phyloP scores from a whole-genome alignment of 169 alveolate species.

The Cryptosporidium ubiquitum region DNA sequence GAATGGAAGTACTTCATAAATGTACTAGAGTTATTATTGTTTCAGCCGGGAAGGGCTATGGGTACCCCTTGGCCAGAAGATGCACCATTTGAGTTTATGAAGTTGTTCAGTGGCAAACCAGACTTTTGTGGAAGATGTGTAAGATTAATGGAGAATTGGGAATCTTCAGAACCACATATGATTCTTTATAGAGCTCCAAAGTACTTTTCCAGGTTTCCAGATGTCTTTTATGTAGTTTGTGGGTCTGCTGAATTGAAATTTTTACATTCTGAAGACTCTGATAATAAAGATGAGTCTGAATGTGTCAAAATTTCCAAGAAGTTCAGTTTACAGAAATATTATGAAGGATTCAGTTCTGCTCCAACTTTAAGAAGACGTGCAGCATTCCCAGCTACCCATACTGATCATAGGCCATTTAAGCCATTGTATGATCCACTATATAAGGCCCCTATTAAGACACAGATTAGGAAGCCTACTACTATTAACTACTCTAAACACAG shows the following conservation, averaged over 20 bases:
- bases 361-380: conserved; percentile 72
- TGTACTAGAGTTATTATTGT: conserved; percentile 29
- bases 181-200: conserved; percentile 50
- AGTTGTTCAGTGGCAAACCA: neutral
- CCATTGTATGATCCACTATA: conserved; percentile 23
- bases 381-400: conserved; percentile 73
- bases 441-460: neutral
- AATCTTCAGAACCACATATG: conserved; percentile 59
- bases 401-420: conserved; percentile 37
- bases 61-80: conserved; percentile 70
- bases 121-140: conserved; percentile 40
- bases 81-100: conserved; percentile 43
- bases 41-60: conserved; percentile 73
- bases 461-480: neutral
- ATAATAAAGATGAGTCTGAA: neutral
- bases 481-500: conserved; percentile 5
- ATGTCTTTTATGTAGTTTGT: conserved; percentile 26
- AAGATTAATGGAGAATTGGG: conserved; percentile 38
- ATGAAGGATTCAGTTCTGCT: conserved; percentile 63
- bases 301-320: neutral
- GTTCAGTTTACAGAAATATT: conserved; percentile 43
- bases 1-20: conserved; percentile 32
- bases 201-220: conserved; percentile 43
- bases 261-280: no score
- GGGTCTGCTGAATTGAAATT: conserved; percentile 36